Evolutionary conservation across 192 early-diverging fungal species (phyloP).

Genomic region (Fimicolochytrium jonesii): DNA sequence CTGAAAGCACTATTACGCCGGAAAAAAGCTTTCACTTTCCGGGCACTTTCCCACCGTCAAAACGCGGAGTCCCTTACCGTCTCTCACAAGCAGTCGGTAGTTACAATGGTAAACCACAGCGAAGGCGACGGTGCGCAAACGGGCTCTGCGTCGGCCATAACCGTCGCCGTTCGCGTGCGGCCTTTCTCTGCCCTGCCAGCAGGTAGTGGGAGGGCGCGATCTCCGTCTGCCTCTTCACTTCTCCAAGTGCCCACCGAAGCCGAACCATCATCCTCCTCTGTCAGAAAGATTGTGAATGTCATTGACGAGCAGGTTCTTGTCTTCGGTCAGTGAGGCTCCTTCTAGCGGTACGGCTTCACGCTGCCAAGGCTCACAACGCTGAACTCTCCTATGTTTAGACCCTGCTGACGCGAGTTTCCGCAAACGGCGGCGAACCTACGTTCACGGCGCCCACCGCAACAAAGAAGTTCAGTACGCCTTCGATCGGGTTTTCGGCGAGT

Average conservation of each 20-base stretch:
- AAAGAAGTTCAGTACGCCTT: constrained; percentile 69
- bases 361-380: neutral
- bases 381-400: constrained; percentile 14
- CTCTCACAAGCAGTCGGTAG: too few relatives aligned
- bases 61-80: too few relatives aligned
- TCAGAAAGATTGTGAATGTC: constrained; percentile 4
- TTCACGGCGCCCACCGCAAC: constrained; percentile 21
- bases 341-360: neutral
- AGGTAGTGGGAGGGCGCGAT: too few relatives aligned
- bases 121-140: too few relatives aligned
- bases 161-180: constrained; percentile 24
- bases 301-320: constrained; percentile 23
- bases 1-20: too few relatives aligned
- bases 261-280: neutral
- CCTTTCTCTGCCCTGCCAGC: neutral
- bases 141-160: constrained; percentile 28
- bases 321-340: neutral
- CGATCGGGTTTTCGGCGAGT: constrained; percentile 73
- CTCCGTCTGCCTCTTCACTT: too few relatives aligned
- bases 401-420: constrained; percentile 9
- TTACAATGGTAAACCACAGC: too few relatives aligned
- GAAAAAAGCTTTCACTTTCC: too few relatives aligned
- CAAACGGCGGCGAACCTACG: constrained; percentile 7
- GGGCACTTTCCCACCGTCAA: too few relatives aligned
- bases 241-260: neutral